A percentile compares a stretch with the other conserved stretches of the same genome.
Evolutionary conservation across 1,284 basidiomycete species (phyloP).

Genomic region (Cystobasidium pallidum): DNA sequence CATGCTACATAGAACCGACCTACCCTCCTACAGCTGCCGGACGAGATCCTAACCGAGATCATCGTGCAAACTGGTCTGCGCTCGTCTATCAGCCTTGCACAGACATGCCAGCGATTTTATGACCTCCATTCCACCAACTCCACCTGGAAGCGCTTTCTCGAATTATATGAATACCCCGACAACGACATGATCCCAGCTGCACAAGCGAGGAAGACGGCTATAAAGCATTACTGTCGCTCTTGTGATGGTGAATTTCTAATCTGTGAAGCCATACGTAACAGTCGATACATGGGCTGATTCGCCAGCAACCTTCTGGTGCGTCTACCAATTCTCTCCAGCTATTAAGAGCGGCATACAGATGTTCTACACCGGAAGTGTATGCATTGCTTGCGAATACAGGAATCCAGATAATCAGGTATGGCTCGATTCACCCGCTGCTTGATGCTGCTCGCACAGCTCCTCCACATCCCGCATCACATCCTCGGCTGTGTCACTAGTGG

Average conservation of each 20-base stretch:
- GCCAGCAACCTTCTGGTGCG: too few relatives aligned
- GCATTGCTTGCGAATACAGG: conserved; percentile 41
- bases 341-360: conserved; percentile 30
- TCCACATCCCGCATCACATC: too few relatives aligned
- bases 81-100: conserved; percentile 9
- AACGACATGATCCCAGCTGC: neutral
- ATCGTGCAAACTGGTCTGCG: neutral
- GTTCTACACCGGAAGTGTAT: conserved; percentile 39
- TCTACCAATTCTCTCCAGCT: conserved; percentile 2
- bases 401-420: conserved; percentile 44
- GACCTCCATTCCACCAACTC: neutral
- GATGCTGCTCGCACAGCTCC: neutral
- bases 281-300: too few relatives aligned
- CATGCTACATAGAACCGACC: neutral
- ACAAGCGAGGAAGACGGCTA: conserved; percentile 18
- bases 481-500: too few relatives aligned
- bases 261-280: neutral
- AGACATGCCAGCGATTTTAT: conserved; percentile 11
- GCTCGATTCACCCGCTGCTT: conserved; percentile 29
- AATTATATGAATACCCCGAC: neutral
- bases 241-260: conserved; percentile 23
- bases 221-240: conserved; percentile 26
- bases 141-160: conserved; percentile 38
- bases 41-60: conserved; percentile 27
- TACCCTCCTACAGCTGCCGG: conserved; percentile 20